phyloP scores from a whole-genome alignment of 2,329 filamentous ascomycete species.

The Cladosporium sp. region DNA sequence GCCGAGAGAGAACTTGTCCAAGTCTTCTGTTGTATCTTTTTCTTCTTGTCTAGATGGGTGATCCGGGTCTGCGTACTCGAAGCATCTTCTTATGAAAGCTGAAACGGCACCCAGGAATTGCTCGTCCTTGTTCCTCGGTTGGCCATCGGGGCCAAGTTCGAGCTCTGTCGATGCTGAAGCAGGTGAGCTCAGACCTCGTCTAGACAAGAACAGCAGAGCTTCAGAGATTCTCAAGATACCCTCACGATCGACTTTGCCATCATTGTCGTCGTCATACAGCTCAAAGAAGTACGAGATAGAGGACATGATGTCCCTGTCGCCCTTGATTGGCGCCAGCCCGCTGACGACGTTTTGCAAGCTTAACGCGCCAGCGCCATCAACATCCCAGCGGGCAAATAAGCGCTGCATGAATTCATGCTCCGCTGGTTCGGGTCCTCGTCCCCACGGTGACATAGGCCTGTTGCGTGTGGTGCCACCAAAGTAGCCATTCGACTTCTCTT shows the following conservation, averaged over 20 bases:
- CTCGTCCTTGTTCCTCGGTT: slow-evolving; percentile 63
- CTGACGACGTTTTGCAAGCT: slow-evolving; percentile 89
- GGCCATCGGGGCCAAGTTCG: slow-evolving; percentile 27
- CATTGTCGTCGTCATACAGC: slow-evolving; percentile 86
- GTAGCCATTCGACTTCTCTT: slow-evolving; percentile 50
- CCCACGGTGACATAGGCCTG: slow-evolving; percentile 48
- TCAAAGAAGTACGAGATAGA: slow-evolving; percentile 98
- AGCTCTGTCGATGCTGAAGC: slow-evolving; percentile 43
- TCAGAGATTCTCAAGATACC: slow-evolving; percentile 94
- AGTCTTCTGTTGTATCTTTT: slow-evolving; percentile 32
- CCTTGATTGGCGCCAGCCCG: slow-evolving; percentile 85
- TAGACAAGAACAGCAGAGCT: slow-evolving; percentile 83
- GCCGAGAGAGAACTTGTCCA: slow-evolving; percentile 67
- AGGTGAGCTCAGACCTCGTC: slow-evolving; percentile 75
- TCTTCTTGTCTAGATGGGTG: slow-evolving; percentile 33
- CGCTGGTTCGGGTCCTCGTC: slow-evolving; percentile 63
- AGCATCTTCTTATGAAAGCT: slow-evolving; percentile 91
- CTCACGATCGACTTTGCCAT: slow-evolving; percentile 89
- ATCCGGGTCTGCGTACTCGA: slow-evolving; percentile 95
- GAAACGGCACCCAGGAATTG: slow-evolving; percentile 88
- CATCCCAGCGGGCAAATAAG: slow-evolving; percentile 84
- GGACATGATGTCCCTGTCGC: slow-evolving; percentile 92
- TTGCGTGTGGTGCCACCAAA: slow-evolving; percentile 46
- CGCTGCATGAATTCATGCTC: slow-evolving; percentile 93
- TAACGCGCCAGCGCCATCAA: slow-evolving; percentile 68